Percentiles rank a stretch among this genome's conserved stretches.
These are phyloP conservation scores for Microcyclospora tardicrescens DNA, from an alignment of 2,329 filamentous ascomycete species.

Conservation along the genomic window DNA sequence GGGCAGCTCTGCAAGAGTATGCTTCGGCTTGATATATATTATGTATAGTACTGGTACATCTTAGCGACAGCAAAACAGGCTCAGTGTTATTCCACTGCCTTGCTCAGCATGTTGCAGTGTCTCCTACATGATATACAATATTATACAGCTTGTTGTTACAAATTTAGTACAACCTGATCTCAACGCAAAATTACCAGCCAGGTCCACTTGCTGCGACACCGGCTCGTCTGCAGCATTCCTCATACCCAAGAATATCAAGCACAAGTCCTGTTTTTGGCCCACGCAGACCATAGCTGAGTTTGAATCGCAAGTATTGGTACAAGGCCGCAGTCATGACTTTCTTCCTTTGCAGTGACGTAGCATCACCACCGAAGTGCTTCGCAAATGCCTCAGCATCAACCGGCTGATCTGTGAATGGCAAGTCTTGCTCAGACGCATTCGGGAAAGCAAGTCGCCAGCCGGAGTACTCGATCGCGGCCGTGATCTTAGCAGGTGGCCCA, in stretches of 20 bases:
- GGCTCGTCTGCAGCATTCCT: constrained; percentile 33
- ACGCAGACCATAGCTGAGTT: constrained; percentile 38
- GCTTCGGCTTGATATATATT: no score
- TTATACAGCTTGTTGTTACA: no score
- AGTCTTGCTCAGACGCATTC: constrained; percentile 2
- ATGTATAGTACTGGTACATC: no score
- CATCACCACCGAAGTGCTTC: constrained; percentile 1
- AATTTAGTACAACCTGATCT: no score
- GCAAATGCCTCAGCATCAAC: constrained; percentile 3
- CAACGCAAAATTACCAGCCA: neutral
- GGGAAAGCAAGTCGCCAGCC: constrained; percentile 4
- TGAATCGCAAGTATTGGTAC: constrained; percentile 42
- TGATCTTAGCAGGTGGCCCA: neutral
- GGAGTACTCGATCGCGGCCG: constrained; percentile 4
- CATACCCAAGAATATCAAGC: constrained; percentile 43
- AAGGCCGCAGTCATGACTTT: constrained; percentile 1
- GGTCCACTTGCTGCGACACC: constrained; percentile 2
- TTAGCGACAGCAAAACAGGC: no score
- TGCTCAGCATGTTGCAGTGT: no score
- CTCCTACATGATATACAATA: no score
- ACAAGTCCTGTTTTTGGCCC: constrained; percentile 42
- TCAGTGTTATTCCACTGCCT: no score
- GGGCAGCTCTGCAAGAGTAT: no score
- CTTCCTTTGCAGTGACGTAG: constrained; percentile 4
- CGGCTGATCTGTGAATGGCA: constrained; percentile 7